Evolutionary conservation across 345 rosid species (phyloP).

Genomic region (Eucalyptus marginata): DNA sequence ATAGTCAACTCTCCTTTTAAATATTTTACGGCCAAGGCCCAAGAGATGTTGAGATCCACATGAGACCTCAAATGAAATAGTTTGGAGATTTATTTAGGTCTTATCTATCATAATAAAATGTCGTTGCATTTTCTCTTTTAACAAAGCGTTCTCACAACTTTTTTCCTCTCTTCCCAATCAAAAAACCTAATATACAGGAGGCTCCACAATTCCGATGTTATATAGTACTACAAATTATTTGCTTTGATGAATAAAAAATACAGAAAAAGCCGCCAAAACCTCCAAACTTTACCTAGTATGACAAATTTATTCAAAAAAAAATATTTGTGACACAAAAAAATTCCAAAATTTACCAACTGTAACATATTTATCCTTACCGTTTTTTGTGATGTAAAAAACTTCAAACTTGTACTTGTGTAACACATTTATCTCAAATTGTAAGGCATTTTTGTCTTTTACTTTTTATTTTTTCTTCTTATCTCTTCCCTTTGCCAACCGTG

Average conservation of each 20-base stretch:
- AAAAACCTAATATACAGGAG: not conserved
- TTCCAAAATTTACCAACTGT: accelerated
- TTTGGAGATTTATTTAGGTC: too few species aligned
- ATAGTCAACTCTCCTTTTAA: too few species aligned
- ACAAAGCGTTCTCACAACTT: not conserved
- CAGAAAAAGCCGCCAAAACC: accelerated
- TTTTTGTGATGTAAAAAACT: too few species aligned
- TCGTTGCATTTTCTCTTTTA: not conserved
- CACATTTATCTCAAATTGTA: accelerated
- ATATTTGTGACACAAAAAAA: too few species aligned
- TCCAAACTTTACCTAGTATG: accelerated
- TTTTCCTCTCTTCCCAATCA: not conserved
- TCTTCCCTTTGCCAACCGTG: too few species aligned
- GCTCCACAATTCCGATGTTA: too few species aligned
- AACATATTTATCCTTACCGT: accelerated
- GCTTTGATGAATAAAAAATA: not conserved
- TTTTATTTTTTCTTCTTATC: too few species aligned
- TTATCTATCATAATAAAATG: not conserved
- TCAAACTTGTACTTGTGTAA: accelerated
- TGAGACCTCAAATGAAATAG: too few species aligned
- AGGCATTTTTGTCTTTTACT: accelerated
- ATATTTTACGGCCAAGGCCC: accelerated
- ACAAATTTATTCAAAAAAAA: too few species aligned
- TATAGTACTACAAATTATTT: accelerated
- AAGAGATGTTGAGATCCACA: too few species aligned